Conservation (phyloP, 805 yeast genomes). For the Ogataea neopini region DNA sequence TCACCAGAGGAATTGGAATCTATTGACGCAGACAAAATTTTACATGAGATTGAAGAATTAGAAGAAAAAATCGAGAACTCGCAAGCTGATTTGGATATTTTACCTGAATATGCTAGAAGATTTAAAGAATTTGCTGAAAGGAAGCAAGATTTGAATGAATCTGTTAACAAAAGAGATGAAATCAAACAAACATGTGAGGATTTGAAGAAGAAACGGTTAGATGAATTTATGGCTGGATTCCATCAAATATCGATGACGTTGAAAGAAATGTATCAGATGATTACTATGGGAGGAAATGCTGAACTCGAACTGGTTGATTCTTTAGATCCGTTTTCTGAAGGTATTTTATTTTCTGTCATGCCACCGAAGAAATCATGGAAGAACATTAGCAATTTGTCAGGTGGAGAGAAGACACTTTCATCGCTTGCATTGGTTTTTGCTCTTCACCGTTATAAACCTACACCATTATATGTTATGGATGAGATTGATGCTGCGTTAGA, state of each 20-base stretch:
- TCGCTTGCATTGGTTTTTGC: conserved; percentile 96
- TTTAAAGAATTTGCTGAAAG: conserved; percentile 63
- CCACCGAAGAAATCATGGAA: conserved; percentile 99
- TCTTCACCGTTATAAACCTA: conserved; percentile 91
- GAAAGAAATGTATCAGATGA: conserved; percentile 97
- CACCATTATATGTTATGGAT: conserved; percentile 98
- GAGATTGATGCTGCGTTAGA: conserved; percentile 99
- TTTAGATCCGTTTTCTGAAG: conserved; percentile 97
- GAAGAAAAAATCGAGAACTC: conserved; percentile 57
- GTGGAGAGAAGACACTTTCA: conserved; percentile 96
- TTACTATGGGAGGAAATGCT: conserved; percentile 99
- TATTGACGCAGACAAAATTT: conserved; percentile 49
- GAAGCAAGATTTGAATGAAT: conserved; percentile 62
- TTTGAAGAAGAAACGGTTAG: conserved; percentile 69
- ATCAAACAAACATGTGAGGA: conserved; percentile 63
- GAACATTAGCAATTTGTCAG: conserved; percentile 90
- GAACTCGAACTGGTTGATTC: conserved; percentile 94
- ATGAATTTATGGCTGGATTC: conserved; percentile 94
- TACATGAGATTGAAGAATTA: conserved; percentile 52
- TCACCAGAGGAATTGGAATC: conserved; percentile 49
- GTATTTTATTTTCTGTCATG: conserved; percentile 95
- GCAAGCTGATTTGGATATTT: conserved; percentile 68
- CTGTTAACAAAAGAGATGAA: conserved; percentile 67
- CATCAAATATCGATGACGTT: conserved; percentile 79
- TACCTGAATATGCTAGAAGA: conserved; percentile 74